Conservation (phyloP, 148 eudicot species). For the Chenopodium suecicum region DNA sequence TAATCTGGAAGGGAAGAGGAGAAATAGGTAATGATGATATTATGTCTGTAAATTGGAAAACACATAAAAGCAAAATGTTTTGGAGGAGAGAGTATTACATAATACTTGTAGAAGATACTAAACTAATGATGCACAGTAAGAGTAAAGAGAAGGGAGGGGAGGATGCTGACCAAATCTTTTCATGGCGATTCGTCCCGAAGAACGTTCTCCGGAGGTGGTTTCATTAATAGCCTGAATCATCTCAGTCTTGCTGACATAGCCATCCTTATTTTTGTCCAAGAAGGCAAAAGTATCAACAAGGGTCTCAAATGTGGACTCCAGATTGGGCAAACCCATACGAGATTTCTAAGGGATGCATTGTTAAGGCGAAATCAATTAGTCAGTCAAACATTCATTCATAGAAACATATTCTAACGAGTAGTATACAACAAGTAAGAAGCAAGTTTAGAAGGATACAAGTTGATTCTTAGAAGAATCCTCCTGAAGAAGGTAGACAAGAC, state of each 20-base stretch:
- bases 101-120: too few species aligned
- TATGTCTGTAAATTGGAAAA: neutral
- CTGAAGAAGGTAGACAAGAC: slow-evolving; percentile 86
- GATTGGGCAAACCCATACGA: slow-evolving; percentile 63
- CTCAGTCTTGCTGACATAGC: slow-evolving; percentile 82
- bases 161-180: slow-evolving; percentile 73
- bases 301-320: slow-evolving; percentile 82
- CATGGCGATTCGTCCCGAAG: slow-evolving; percentile 87
- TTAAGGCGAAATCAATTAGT: slow-evolving; percentile 24
- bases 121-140: neutral
- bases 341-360: slow-evolving; percentile 45
- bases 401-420: neutral
- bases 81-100: neutral
- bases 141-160: slow-evolving; percentile 21
- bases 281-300: slow-evolving; percentile 89
- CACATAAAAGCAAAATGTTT: neutral
- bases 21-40: neutral
- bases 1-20: neutral
- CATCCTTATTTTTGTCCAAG: slow-evolving; percentile 93
- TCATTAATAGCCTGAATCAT: slow-evolving; percentile 87
- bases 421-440: neutral
- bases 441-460: slow-evolving; percentile 39
- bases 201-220: slow-evolving; percentile 65
- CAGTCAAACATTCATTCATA: neutral
- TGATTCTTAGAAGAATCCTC: slow-evolving; percentile 47